Evolutionary conservation across 2,329 filamentous ascomycete species (phyloP).

Genomic region (Graphium sp.): DNA sequence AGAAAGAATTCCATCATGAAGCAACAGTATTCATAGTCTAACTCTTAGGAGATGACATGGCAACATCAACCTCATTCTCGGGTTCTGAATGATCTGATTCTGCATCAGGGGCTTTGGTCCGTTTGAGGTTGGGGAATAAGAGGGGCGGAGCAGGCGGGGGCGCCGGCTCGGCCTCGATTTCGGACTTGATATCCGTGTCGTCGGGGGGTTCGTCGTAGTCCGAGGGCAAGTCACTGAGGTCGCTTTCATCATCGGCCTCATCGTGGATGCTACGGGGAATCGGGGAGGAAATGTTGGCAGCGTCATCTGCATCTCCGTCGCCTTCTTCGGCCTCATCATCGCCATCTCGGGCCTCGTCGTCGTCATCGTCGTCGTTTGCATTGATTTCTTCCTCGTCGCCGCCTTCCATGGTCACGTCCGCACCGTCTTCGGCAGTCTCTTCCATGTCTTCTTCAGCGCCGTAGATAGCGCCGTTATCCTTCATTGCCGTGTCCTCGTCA

Average conservation of each 20-base stretch:
- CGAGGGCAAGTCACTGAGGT: slow-evolving; percentile 46
- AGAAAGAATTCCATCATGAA: too few relatives aligned
- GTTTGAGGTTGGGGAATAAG: too few relatives aligned
- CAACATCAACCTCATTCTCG: too few relatives aligned
- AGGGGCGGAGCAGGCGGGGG: too few relatives aligned
- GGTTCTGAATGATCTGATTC: too few relatives aligned
- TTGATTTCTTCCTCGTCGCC: slow-evolving; percentile 13
- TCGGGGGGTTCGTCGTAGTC: slow-evolving; percentile 44
- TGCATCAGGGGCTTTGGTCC: too few relatives aligned
- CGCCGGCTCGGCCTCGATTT: too few relatives aligned
- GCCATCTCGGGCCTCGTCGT: slow-evolving; percentile 6
- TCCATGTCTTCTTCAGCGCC: slow-evolving; percentile 10
- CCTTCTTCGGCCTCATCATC: slow-evolving; percentile 5
- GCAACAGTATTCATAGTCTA: too few relatives aligned
- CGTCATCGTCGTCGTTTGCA: slow-evolving; percentile 13
- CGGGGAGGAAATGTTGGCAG: slow-evolving; percentile 20
- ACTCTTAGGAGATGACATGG: too few relatives aligned
- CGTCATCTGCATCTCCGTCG: slow-evolving; percentile 8
- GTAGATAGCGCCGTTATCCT: slow-evolving; percentile 16
- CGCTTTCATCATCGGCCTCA: slow-evolving; percentile 52
- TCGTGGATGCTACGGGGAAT: slow-evolving; percentile 44
- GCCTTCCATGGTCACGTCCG: slow-evolving; percentile 10
- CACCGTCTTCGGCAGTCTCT: slow-evolving; percentile 14
- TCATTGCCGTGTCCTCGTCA: slow-evolving; percentile 25
- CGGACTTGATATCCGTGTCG: too few relatives aligned